Evolutionary conservation across 441 rosid species (phyloP), one percentile per base, ranked within the genome.

Genomic region (Jatropha podagrica): DNA sequence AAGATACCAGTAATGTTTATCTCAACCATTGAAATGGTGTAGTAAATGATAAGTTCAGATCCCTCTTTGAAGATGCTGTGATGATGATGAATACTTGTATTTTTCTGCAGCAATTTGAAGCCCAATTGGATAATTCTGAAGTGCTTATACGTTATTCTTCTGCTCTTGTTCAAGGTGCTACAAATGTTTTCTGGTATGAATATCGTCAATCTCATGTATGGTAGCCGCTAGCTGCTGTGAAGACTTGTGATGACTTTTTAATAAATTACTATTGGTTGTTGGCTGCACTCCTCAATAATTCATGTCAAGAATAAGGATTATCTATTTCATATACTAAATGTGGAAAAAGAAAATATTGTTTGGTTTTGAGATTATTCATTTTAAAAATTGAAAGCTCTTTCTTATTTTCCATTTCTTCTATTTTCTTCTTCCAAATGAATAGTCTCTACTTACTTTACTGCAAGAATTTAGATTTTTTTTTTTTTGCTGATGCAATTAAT

Each of bases 141-240:
- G 90, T 89, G 72, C 94, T 92, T 65, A 77, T 94, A 46, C 97
- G 98, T 38, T 96, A 88, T 89, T 96, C 97, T 52, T 92, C 98
- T 76, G 99, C 99, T 72, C 91, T 96, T 80, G 97, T 88, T 76
- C 96, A 94, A 80, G 99, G 99, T 80, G 99, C 98, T 76, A 90
- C 98, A 71, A 91, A 91, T 88, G 95, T 96, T 65, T 91, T 94
- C 86, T 96, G 99, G 99, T 96, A 94, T 66, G 88, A 32, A 77
- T 72, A 65, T 76, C 18, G 10, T 42, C 27, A 65, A 76, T 41
- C 65, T 77, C 32, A 40, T 83, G 38, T 23, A 37, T 61, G 20
- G 10, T 77, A 52, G 18, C 61, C 51, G 64, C 13, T n/a, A 52
- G 18, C 56, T 27, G 64, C 32, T 32, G 32, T 32, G 32, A 32